Evolutionary conservation across 306 rosid species (phyloP), one percentile per base, ranked within the genome.

Genomic region (Rubus parviflorus): DNA sequence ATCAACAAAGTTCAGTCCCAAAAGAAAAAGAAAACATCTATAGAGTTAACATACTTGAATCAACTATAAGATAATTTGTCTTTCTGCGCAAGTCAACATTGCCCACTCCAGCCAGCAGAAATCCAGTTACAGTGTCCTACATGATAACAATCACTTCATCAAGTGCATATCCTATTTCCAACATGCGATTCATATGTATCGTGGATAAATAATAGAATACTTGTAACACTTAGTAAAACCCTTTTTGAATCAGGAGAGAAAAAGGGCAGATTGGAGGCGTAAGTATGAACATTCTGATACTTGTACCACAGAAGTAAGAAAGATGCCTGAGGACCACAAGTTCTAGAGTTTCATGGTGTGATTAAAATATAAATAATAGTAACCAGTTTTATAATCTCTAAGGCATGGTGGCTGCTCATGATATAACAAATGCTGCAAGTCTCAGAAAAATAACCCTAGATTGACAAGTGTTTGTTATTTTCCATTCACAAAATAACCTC

Each of bases 51-150:
- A 9, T 92, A 95, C 99, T 95, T 78, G 97, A 89, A 84, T 95
- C 99, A 46, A 95, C 97, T 45, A 89, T 89, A 42, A 92, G 97
- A 83, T 94, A 94, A 82, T 94, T 94, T 51, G 98, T 89, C 89
- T 94, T 92, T 83, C 98, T 89, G 66, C 98, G 87, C 80, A 94
- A 76, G 88, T 94, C 97, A 45, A 94, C 97, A 25, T 94, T 89
- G 63, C 98, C 99, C 75, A 95, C 99, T 81, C 99, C 97, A 70
- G 97, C 99, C 75, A 95, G 84, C 84, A 95, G 92, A 84, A 95
- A 92, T 76, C 99, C 97, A 74, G 91, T 93, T 47, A 95, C 80
- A 7, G 99, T 95, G 79, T 92, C 99, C 97, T 92, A 84, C 63
- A 83, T 6, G 23, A 68, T 19, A 38, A 40, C 52, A 45, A 62